Evolutionary conservation across 768 basidiomycete genomes (phyloP), one percentile per base, ranked within the genome.

Genomic region (Lactarius psammicola): DNA sequence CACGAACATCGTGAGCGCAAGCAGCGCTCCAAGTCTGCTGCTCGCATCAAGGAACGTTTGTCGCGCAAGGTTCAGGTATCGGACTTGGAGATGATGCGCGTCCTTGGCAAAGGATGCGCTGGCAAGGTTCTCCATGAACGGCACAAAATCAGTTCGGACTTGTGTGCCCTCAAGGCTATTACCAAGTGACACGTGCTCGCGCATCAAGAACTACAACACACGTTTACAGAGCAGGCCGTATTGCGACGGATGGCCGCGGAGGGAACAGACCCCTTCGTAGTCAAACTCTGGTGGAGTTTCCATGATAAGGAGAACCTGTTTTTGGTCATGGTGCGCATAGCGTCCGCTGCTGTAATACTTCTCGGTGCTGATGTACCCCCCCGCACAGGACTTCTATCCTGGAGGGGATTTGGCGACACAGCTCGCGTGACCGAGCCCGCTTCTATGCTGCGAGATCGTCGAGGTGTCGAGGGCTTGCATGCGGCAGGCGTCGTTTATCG

Each of bases 401-500:
- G 95, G 95, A 46, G 95, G 97, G 62, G 97, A 99, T 75, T 83
- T 99, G 46, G 97, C 96, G 13, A 98, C 97, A 31, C 97, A 98
- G 76, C 88, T 99, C 67, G 94, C 95, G 93, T 23, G 94, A 97
- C 72, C 87, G 97, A 38, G 94, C 96, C 28, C 84, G 97, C 23
- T 99, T 99, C 79, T 99, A 98, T 73, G 93, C 95, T 34, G 93
- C 94, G 97, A 99, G 76, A 96, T 99, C 63, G 93, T 95, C 11
- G 95, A 72, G 97, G 96, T 56, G 87, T 96, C 38, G 95, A 97
- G 77, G 94, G 95, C 44, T 82, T 99, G 46, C 96, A 98, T 73
- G 86, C 87, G 17, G 88, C 90, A 5, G 96, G 96, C 44, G 94
- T 99, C 74, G 95, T 99, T 78, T 96, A 98, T 77, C 90, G 97